Base-by-base conservation (phyloP, 2,329 filamentous ascomycete species). In the Parastagonospora nodorum region DNA sequence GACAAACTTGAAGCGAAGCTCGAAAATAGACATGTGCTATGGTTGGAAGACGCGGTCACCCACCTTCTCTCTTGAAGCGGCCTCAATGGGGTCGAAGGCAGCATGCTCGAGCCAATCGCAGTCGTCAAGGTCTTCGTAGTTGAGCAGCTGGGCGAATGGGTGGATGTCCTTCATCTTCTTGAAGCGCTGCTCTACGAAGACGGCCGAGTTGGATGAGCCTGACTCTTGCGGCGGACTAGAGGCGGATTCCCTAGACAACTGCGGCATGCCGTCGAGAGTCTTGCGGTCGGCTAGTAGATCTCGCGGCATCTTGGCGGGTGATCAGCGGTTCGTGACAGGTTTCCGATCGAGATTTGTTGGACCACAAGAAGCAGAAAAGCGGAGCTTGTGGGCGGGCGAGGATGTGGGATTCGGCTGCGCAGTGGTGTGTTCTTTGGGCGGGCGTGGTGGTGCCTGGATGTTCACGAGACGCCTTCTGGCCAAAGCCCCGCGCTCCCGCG, bases 61-160 rank as follows among this genome's bases (percentile, higher is more conserved):
- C 74, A 85, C 84, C 80, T 87, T 87, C 61, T 86, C 84, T 66
- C 76, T 76, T 40, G 80, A 78, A 55, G 79, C 81, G 50, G 83
- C 78, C 70, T 87, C 82, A 10, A 78, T 63, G 32, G 82, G 78
- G 27, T 84, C 83, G 63, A 88, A 87, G 8, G 81, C 73, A 30
- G 75, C 80, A 48, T 81, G 77, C 67, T 88, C 84, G 14, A 87
- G 78, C 53, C 74, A 73, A 54, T 83, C 75, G 69, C 84, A 86
- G 59, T 82, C 84, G 29, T 87, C 84, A 42, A 88, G 70, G 62
- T 91, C 86, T 24, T 82, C 82, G 41, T 83, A 73, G 35, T 84
- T 89, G 43, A 97, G 80, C 27, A 88, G 83, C 45, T 89, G 85
- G n/a, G 89, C 82, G 64, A 89, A 88, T 24, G 90, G 86, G 65